phyloP scores from a whole-genome alignment of 2,329 filamentous ascomycete genomes.

The Zalaria obscura region DNA sequence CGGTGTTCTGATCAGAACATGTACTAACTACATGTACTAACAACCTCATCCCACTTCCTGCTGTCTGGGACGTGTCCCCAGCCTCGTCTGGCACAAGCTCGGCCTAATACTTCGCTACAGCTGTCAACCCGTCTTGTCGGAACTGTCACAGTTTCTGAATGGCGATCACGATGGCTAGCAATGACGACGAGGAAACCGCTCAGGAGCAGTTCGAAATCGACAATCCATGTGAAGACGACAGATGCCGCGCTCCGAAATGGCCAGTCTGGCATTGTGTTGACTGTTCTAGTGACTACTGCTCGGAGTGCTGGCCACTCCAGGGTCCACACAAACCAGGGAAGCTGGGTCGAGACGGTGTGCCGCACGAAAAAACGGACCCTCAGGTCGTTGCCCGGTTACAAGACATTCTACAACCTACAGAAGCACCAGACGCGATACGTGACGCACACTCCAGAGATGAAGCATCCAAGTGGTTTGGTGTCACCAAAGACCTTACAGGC shows the following conservation, averaged over 20 bases:
- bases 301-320: conserved; percentile 7
- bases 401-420: conserved; percentile 7
- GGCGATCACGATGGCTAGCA: no score
- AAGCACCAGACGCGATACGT: conserved; percentile 8
- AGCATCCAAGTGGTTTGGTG: conserved; percentile 18
- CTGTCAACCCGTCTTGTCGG: no score
- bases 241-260: conserved; percentile 12
- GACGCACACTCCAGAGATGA: conserved; percentile 13
- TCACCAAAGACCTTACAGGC: conserved; percentile 10
- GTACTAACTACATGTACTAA: no score
- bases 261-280: conserved; percentile 6
- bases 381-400: conserved; percentile 10
- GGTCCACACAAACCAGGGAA: conserved; percentile 8
- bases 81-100: no score
- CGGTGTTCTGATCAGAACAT: no score
- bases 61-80: no score
- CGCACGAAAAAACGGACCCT: conserved; percentile 14
- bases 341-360: conserved; percentile 11
- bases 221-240: conserved; percentile 15
- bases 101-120: no score
- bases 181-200: no score
- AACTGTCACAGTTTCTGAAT: no score
- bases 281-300: conserved; percentile 7
- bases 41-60: no score
- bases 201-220: no score